These are phyloP conservation scores for Aspergillus fructus DNA, from an alignment of 2,329 filamentous ascomycete species.

Conservation along the genomic window DNA sequence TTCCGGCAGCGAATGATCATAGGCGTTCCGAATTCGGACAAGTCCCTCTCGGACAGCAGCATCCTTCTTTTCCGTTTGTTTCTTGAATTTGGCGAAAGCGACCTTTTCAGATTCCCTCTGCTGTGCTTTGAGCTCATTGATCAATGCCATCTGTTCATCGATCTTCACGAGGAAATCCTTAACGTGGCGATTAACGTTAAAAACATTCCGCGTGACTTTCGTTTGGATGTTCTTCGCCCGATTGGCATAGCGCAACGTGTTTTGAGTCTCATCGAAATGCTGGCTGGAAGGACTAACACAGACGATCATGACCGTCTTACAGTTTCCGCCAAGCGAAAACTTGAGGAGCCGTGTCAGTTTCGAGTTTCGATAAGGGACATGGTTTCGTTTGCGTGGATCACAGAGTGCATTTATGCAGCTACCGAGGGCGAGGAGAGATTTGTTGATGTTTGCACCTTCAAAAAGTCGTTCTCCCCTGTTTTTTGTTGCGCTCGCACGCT, in stretches of 20 bases:
- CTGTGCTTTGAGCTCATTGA: constrained; percentile 91
- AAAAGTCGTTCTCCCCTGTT: constrained; percentile 88
- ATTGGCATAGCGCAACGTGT: constrained; percentile 95
- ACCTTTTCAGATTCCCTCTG: constrained; percentile 82
- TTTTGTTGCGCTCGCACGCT: constrained; percentile 93
- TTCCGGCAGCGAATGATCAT: constrained; percentile 75
- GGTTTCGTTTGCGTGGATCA: constrained; percentile 84
- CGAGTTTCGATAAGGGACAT: constrained; percentile 96
- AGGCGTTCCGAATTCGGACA: constrained; percentile 75
- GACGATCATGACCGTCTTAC: constrained; percentile 99
- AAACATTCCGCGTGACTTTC: constrained; percentile 98
- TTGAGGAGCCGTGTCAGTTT: constrained; percentile 94
- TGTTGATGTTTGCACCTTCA: constrained; percentile 99
- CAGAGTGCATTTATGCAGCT: constrained; percentile 98
- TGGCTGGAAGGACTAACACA: constrained; percentile 95
- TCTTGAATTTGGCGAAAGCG: constrained; percentile 85
- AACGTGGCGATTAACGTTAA: constrained; percentile 97
- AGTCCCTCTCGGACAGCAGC: constrained; percentile 73
- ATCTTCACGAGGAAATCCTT: constrained; percentile 99
- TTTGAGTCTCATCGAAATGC: constrained; percentile 97
- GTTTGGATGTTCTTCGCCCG: constrained; percentile 99
- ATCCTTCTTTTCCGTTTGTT: constrained; percentile 83
- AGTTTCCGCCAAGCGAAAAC: constrained; percentile 95
- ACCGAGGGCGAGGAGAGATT: constrained; percentile 88
- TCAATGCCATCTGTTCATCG: constrained; percentile 95